Percentiles rank a stretch among this genome's conserved stretches.
These are phyloP conservation scores for Plasmopara viticola DNA, from an alignment of 352 stramenopile species.

Conservation along the genomic window DNA sequence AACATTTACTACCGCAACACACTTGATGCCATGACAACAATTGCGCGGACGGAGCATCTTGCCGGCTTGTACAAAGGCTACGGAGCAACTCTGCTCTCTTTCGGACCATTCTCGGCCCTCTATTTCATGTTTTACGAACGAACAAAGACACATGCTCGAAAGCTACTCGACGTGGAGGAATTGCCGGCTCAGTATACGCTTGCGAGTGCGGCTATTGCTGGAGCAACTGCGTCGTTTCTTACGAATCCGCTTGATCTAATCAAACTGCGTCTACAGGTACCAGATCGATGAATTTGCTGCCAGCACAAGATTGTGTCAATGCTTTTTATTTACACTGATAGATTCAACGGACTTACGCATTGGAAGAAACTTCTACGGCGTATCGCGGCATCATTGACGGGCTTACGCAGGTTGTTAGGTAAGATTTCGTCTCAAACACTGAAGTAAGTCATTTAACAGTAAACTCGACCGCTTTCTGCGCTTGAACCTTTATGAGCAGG, in stretches of 20 bases:
- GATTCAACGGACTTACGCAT: conserved; percentile 62
- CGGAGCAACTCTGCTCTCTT: conserved; percentile 92
- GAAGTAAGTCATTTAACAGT: conserved; percentile 1
- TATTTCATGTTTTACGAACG: conserved; percentile 98
- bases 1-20: conserved; percentile 89
- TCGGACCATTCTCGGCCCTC: conserved; percentile 95
- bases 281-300: not conserved
- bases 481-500: conserved; percentile 25
- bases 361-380: conserved; percentile 17
- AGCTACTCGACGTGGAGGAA: conserved; percentile 33
- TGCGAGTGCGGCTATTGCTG: conserved; percentile 69
- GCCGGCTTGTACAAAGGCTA: conserved; percentile 95
- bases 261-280: conserved; percentile 94
- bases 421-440: conserved; percentile 1
- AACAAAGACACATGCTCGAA: conserved; percentile 51
- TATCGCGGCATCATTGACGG: conserved; percentile 85
- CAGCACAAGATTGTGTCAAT: not conserved
- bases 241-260: conserved; percentile 96
- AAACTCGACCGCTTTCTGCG: conserved; percentile 6
- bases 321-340: conserved; percentile 34
- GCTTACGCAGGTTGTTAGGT: conserved; percentile 73
- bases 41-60: conserved; percentile 86
- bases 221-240: conserved; percentile 90
- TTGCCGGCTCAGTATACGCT: conserved; percentile 61
- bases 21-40: conserved; percentile 86